Evolutionary conservation across 805 yeast genomes (phyloP).

Genomic region (Ogataea nakhonphanomensis): DNA sequence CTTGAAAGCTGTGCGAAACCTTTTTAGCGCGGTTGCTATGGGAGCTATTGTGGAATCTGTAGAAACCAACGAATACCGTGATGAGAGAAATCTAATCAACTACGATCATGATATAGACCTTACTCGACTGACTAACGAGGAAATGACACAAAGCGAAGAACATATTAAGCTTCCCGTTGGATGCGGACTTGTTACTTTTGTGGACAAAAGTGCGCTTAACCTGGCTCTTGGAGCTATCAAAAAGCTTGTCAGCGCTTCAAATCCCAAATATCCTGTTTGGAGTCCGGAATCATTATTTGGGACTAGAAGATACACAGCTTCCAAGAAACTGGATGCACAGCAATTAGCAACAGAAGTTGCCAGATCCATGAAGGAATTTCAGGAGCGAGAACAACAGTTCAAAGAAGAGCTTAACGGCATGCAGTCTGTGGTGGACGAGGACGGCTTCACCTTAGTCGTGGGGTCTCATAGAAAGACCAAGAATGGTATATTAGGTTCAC

Average conservation of each 20-base stretch:
- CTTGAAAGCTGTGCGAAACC: constrained; percentile 48
- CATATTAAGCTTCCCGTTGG: constrained; percentile 60
- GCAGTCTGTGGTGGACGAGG: constrained; percentile 75
- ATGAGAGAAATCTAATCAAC: constrained; percentile 22
- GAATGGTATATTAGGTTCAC: constrained; percentile 61
- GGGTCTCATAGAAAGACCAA: constrained; percentile 81
- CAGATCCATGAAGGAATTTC: constrained; percentile 62
- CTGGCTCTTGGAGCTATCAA: constrained; percentile 64
- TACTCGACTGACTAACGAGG: constrained; percentile 57
- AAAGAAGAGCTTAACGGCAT: constrained; percentile 52
- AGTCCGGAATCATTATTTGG: constrained; percentile 35
- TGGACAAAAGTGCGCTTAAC: constrained; percentile 65
- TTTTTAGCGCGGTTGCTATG: constrained; percentile 56
- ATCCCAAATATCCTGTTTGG: constrained; percentile 36
- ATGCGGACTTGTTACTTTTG: constrained; percentile 68
- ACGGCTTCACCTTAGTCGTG: constrained; percentile 90
- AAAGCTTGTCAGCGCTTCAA: constrained; percentile 36
- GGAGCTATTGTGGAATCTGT: constrained; percentile 58
- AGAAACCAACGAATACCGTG: constrained; percentile 32
- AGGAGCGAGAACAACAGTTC: constrained; percentile 62
- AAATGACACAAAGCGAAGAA: constrained; percentile 30
- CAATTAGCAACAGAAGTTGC: constrained; percentile 55
- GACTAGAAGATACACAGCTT: constrained; percentile 40
- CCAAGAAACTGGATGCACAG: constrained; percentile 45
- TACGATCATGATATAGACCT: constrained; percentile 49